Evolutionary conservation across 371 early-diverging fungal species (phyloP), one percentile per base, ranked within the genome.

Genomic region (Mortierella sp.): DNA sequence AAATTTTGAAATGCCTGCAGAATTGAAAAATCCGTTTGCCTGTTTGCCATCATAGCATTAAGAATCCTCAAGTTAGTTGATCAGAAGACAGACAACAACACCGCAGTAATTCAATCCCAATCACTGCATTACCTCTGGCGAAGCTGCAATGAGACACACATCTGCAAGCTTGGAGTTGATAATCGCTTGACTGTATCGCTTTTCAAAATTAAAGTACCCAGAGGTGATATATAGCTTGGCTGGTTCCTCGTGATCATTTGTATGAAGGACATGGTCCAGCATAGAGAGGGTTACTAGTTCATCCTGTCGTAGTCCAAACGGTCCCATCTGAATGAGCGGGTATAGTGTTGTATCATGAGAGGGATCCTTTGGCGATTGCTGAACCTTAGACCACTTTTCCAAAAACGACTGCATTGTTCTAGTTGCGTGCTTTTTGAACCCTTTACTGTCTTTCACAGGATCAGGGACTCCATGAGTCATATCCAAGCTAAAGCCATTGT

Each of bases 121-220:
- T 58, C 32, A 5, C 20, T 10, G 32, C 22, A 40, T 30, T 86
- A 93, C 94, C 88, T 96, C 90, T 5, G 99, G 99, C 10, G 98
- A 91, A 2, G 98, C 95, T 18, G 94, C 90, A 26, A 83, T 74
- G 11, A 84, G 68, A 18, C 80, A 69, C 43, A 98, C 88, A 28
- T 89, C 84, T 77, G 95, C 93, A 10, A 92, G 89, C 5, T 67
- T 64, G 32, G 92, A 89, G 26, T 83, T 81, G 22, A 93, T 73
- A 43, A 97, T 91, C 37, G 86, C 83, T 16, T 86, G 63, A 52
- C 91, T 90, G 85, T 91, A 91, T 39, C 84, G 75, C 12, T 92
- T 87, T 0, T 94, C 93, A 64, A 98, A 92, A 83, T 98, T 98
- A 71, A 98, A 95, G 73, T 98, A 98, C n/a, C 97, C 97, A 5